Evolutionary conservation across 2,329 filamentous ascomycete genomes (phyloP), one percentile per base, ranked within the genome.

Genomic region (Spiromastix sp.): DNA sequence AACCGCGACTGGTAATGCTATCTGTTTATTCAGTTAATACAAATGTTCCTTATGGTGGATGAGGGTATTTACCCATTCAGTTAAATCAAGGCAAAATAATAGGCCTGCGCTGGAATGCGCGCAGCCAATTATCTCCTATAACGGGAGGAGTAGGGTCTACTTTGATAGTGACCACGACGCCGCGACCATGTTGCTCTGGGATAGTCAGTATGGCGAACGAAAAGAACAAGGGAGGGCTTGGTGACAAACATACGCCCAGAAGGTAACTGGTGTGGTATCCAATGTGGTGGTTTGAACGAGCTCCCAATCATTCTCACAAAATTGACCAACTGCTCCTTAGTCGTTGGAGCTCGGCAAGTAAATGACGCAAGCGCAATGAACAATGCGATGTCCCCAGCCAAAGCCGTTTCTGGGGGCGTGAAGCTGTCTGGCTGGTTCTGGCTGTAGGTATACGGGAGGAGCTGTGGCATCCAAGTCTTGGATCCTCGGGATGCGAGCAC

Each of bases 341-440:
- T 30, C 2, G 15, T 12, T 11, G 19, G 19, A 15, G 32, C 33
- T 10, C 32, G 31, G 11, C 34, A 36, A 3, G 47, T 42, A 30
- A 49, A 49, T 7, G 45, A 47, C 16, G 44, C 43, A 18, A 52
- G 40, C 4, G 40, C 47, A 16, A 51, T 28, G 5, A 52, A 38
- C 2, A 52, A 26, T 3, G 47, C 20, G 2, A 52, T 37, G 10
- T 40, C 32, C 12, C 50, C 49, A 7, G 37, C 38, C 30, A 48
- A 37, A 22, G 36, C 40, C 4, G 40, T 41, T 5, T 12, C 13
- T 2, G 26, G 12, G n/a, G 17, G 5, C 10, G 12, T 28, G 20
- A 7, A 9, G 13, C 29, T 17, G 16, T 33, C 28, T 7, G 34
- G 16, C 8, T 35, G 17, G 12, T 37, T 36, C 3, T 32, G 13